phyloP scores from a whole-genome alignment of 352 stramenopile species.

The Aphanomyces euteiches region DNA sequence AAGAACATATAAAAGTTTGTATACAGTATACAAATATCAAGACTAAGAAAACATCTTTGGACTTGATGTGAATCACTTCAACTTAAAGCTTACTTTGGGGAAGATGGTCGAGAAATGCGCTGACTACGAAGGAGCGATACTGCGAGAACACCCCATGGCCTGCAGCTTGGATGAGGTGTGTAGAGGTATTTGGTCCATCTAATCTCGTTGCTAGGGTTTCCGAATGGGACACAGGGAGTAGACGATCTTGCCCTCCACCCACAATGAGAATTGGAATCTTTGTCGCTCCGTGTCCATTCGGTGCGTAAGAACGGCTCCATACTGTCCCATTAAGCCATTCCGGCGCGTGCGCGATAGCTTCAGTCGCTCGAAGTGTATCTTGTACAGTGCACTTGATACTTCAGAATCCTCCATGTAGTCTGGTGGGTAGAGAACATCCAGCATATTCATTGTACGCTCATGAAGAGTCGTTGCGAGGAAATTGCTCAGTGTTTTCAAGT shows the following conservation, averaged over 20 bases:
- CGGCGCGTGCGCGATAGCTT: background rate
- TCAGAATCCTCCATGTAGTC: background rate
- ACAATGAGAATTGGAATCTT: constrained; percentile 49
- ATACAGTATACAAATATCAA: constrained; percentile 3
- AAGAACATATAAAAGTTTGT: background rate
- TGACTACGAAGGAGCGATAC: constrained; percentile 42
- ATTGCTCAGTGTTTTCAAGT: background rate
- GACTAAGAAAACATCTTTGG: constrained; percentile 2
- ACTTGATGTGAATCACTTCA: background rate
- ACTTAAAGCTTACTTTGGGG: background rate
- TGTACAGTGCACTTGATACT: background rate
- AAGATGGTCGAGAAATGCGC: constrained; percentile 33
- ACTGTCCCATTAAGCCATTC: background rate
- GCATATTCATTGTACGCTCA: background rate
- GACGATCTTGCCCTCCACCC: constrained; percentile 37
- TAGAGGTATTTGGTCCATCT: constrained; percentile 40
- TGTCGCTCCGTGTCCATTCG: constrained; percentile 40
- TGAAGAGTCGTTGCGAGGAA: constrained; percentile 5
- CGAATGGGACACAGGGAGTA: constrained; percentile 36
- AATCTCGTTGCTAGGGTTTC: constrained; percentile 36
- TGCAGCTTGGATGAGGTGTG: constrained; percentile 42
- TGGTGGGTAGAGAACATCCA: background rate
- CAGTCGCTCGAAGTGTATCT: background rate
- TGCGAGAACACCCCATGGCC: constrained; percentile 48
- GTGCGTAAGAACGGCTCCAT: constrained; percentile 42